These are phyloP conservation scores for Daedalea quercina DNA, from an alignment of 768 basidiomycete genomes.

Conservation along the genomic window DNA sequence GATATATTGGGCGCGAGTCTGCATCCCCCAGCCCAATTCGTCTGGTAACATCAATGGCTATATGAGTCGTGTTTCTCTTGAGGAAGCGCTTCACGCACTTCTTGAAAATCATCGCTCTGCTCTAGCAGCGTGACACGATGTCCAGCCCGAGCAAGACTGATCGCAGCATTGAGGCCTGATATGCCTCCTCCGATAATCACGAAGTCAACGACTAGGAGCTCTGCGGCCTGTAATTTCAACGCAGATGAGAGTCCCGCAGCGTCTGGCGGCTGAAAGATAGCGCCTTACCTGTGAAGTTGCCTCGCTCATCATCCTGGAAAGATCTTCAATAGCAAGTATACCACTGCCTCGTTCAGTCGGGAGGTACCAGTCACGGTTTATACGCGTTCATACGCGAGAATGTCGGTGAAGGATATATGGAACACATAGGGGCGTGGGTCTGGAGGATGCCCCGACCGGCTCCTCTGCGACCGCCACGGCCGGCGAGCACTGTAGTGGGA, in stretches of 20 bases:
- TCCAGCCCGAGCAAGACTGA: constrained; percentile 28
- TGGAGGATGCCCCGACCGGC: too few relatives aligned
- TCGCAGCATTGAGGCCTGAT: constrained; percentile 29
- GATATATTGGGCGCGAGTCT: constrained; percentile 55
- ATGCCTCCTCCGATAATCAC: constrained; percentile 28
- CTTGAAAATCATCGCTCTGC: constrained; percentile 17
- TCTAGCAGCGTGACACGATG: constrained; percentile 31
- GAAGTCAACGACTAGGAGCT: constrained; percentile 22
- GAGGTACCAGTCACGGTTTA: too few relatives aligned
- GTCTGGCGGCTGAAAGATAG: background rate
- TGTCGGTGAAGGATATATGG: too few relatives aligned
- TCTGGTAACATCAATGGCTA: background rate
- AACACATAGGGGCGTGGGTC: too few relatives aligned
- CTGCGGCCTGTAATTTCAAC: background rate
- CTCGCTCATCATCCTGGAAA: too few relatives aligned
- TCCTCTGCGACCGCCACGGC: too few relatives aligned
- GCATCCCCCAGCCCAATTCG: constrained; percentile 26
- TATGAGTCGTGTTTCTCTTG: background rate
- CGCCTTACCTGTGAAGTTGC: too few relatives aligned
- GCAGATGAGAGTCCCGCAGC: background rate
- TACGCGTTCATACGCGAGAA: too few relatives aligned
- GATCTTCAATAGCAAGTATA: too few relatives aligned
- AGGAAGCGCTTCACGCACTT: constrained; percentile 14
- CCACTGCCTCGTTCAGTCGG: too few relatives aligned
- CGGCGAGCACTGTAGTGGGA: too few relatives aligned